A percentile compares a stretch with the other conserved stretches of the same genome.
These are phyloP conservation scores for Cladosporium phlei DNA, from an alignment of 2,329 filamentous ascomycete species.

Conservation along the genomic window DNA sequence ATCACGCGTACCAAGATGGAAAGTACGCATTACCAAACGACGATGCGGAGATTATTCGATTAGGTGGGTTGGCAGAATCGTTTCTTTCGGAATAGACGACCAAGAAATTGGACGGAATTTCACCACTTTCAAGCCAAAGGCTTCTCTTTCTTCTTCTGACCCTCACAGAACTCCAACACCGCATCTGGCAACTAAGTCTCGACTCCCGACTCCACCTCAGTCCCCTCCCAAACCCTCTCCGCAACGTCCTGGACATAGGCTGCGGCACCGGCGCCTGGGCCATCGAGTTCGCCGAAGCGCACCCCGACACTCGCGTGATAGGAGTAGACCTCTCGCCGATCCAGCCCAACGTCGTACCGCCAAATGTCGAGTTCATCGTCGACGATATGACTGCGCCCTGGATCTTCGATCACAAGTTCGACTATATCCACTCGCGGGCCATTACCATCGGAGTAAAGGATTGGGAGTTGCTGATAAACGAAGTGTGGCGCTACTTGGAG, in stretches of 20 bases:
- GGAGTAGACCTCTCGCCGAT: slow-evolving; percentile 42
- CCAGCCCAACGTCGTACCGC: slow-evolving; percentile 45
- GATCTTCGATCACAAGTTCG: slow-evolving; percentile 33
- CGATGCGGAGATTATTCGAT: slow-evolving; percentile 18
- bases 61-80: slow-evolving; percentile 10
- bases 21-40: slow-evolving; percentile 22
- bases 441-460: slow-evolving; percentile 44
- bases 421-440: slow-evolving; percentile 42
- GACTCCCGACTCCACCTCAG: slow-evolving; percentile 18
- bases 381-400: slow-evolving; percentile 43
- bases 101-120: too few relatives aligned
- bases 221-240: slow-evolving; percentile 19
- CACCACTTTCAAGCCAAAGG: too few relatives aligned
- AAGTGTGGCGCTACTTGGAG: slow-evolving; percentile 15
- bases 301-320: slow-evolving; percentile 31
- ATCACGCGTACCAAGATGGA: slow-evolving; percentile 28
- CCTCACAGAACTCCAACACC: slow-evolving; percentile 15
- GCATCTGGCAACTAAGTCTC: slow-evolving; percentile 13
- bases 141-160: background rate
- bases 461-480: slow-evolving; percentile 29
- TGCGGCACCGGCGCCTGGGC: slow-evolving; percentile 42
- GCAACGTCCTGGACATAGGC: slow-evolving; percentile 39
- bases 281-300: slow-evolving; percentile 27
- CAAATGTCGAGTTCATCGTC: slow-evolving; percentile 45
- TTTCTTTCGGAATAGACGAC: too few relatives aligned